Base-by-base conservation (phyloP, 495 filamentous ascomycete species). In the Bacidia rubella region DNA sequence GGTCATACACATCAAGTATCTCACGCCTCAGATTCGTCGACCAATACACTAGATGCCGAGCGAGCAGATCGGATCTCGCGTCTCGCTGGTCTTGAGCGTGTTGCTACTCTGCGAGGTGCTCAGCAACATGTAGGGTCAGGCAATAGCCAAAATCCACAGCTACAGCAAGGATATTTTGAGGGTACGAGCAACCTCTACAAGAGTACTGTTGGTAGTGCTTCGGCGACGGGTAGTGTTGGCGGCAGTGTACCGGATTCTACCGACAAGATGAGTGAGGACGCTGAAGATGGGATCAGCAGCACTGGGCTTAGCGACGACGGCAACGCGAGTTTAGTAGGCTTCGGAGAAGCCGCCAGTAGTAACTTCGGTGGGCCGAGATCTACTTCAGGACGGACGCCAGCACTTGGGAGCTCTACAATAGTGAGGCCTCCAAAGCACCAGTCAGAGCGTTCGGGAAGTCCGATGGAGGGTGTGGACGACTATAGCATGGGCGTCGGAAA, bases 1-100 rank as follows among this genome's bases (percentile, higher is more conserved):
- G 68, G 68, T 5, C 81, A 85, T 62, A 62, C 68, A 1, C 72
- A 74, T 48, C 66, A 70, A 11, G 64, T 67, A n/a, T 72, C 72
- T 11, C 69, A 72, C 21, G 58, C 68, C 15, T 71, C 73, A 17
- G 73, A 70, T 22, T 70, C 74, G 5, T 85, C 81, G 5, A 74
- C 75, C 38, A 85, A 75, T 47, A 84, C 80, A 53, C 78, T 89
- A 23, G 88, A 92, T 56, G 87, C 87, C 50, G 89, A 95, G 66
- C 87, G 89, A 58, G 88, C 87, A 47, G 89, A 94, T 67, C 87
- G 89, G 59, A 94, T 95, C 62, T 92, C 87, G 32, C 86, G 89
- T 23, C 79, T 95, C 15, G 83, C 88, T 7, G 89, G 89, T 39
- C 74, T 95, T 29, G 87, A 90, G 60, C 79, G 83, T 20, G 81